Base-by-base conservation (phyloP, 805 yeast genomes). In the Ogataea paradorogensis region DNA sequence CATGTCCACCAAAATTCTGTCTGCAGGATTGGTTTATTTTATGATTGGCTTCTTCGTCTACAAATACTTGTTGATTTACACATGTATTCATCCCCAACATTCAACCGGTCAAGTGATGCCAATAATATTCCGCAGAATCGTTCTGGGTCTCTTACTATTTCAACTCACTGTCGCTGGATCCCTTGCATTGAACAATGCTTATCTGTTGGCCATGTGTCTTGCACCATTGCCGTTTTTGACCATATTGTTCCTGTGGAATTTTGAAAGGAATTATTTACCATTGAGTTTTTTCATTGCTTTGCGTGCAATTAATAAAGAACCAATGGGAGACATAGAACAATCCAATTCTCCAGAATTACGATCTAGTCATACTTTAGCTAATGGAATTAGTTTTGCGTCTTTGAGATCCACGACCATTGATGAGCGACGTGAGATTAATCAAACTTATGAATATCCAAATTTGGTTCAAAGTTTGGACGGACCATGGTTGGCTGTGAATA, bases 81-180 rank as follows among this genome's bases (percentile, higher is more conserved):
- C 96, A 0, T 83, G 93, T 67, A 89, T 88, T 23, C 98, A 93
- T 61, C 90, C 95, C 8, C 96, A 95, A 27, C 98, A 93, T 63
- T 89, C 96, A 0, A 93, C 96, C 0, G 99, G 98, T 1, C 85
- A 84, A 57, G 95, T 91, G 1, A 91, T 97, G 98, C 95, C 96
- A 0, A 68, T 89, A 34, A 81, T 91, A 2, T 84, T 85, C 55
- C 72, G 95, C 52, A 72, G 99, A 50, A 78, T 90, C 1, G 78
- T 85, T 40, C 58, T 88, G 42, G 98, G 98, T 0, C 63, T 91
- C 18, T 62, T 85, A 24, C 69, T 91, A 11, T 89, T 91, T 61
- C 99, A 93, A 57, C 64, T 91, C 43, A 88, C 96, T 9, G 89
- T 90, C 86, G 88, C 91, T 0, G 98, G 98, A 3, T 80, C 95